phyloP scores from a whole-genome alignment of 441 rosid genomes.

The Pelargonium cotyledonis region DNA sequence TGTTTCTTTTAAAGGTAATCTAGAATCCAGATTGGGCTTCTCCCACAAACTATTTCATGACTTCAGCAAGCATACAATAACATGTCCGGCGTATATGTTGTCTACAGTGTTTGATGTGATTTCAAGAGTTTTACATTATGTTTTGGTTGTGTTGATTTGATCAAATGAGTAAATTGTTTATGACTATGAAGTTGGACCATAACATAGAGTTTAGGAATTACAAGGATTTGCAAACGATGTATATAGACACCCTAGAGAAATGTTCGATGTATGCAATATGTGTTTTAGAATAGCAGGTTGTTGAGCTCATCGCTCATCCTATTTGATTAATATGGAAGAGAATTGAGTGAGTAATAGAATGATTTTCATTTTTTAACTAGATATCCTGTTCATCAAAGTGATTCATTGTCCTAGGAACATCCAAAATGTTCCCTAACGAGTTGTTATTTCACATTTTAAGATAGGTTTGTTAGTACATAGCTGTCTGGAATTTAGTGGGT shows the following conservation, averaged over 20 bases:
- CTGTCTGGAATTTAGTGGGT: not conserved
- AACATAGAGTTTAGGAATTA: not conserved
- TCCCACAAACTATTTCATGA: not conserved
- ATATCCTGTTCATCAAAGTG: too few species aligned
- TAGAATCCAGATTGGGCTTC: not conserved
- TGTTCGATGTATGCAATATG: too few species aligned
- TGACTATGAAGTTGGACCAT: not conserved
- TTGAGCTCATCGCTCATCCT: too few species aligned
- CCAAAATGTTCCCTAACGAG: not conserved
- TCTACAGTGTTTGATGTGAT: not conserved
- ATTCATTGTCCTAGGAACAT: too few species aligned
- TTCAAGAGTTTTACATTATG: not conserved
- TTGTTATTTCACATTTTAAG: not conserved
- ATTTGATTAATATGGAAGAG: too few species aligned
- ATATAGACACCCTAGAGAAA: too few species aligned
- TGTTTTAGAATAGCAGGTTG: too few species aligned
- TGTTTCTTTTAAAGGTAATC: too few species aligned
- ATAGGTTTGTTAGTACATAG: not conserved
- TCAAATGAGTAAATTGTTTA: not conserved
- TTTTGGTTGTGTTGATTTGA: not conserved
- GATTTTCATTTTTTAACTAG: too few species aligned
- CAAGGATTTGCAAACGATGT: not conserved
- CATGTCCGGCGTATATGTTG: not conserved
- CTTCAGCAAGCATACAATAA: not conserved
- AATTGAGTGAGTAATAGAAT: too few species aligned